phyloP scores from a whole-genome alignment of 768 basidiomycete species.

The Lactarius sp. region DNA sequence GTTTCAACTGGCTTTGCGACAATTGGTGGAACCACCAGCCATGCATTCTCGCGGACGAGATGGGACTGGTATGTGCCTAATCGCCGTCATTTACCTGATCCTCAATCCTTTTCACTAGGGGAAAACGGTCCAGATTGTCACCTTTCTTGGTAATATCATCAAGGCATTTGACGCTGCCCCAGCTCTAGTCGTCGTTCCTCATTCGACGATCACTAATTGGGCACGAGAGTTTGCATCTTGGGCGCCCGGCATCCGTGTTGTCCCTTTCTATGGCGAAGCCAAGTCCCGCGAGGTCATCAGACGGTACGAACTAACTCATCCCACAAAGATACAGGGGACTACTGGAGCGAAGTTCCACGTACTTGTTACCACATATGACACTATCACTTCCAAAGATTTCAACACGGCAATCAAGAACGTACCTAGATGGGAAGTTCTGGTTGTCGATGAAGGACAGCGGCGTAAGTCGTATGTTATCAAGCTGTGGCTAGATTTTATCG shows the following conservation, averaged over 20 bases:
- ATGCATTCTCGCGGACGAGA: constrained; percentile 94
- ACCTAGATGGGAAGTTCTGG: constrained; percentile 90
- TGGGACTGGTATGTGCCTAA: constrained; percentile 68
- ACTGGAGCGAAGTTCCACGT: constrained; percentile 76
- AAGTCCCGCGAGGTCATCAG: constrained; percentile 77
- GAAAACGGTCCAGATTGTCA: constrained; percentile 88
- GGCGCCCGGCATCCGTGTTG: constrained; percentile 70
- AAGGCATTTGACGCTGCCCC: constrained; percentile 60
- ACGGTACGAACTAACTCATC: constrained; percentile 74
- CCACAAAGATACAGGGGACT: constrained; percentile 33
- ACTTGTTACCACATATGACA: constrained; percentile 89
- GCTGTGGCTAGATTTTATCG: constrained; percentile 19
- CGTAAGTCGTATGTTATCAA: constrained; percentile 45
- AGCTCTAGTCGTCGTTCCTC: constrained; percentile 88
- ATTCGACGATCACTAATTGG: constrained; percentile 95
- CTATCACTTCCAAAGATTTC: constrained; percentile 68
- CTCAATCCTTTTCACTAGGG: constrained; percentile 44
- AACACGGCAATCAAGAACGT: constrained; percentile 68
- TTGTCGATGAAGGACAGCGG: constrained; percentile 92
- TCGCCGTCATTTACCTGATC: not conserved
- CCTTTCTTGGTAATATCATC: constrained; percentile 68
- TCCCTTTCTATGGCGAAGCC: constrained; percentile 81
- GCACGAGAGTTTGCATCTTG: constrained; percentile 89
- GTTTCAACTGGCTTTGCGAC: constrained; percentile 78
- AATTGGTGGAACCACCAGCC: constrained; percentile 87